phyloP scores from a whole-genome alignment of 345 rosid species.

The Stellera chamaejasme region DNA sequence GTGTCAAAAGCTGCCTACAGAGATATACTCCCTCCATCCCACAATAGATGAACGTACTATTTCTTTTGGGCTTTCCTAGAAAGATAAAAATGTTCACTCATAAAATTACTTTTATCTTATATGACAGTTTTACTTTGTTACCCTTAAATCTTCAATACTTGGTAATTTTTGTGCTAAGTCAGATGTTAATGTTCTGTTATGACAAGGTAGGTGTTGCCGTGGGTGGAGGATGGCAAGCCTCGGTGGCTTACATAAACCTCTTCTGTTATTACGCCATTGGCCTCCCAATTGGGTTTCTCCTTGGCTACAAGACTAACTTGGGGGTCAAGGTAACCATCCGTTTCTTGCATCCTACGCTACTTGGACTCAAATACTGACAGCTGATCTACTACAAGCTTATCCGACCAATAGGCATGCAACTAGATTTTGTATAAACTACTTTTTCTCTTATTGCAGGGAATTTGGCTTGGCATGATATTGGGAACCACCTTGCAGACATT shows the following conservation, averaged over 20 bases:
- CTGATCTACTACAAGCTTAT: background rate
- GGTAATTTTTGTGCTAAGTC: no score
- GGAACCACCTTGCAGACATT: constrained; percentile 82
- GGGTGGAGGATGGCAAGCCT: constrained; percentile 97
- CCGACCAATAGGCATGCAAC: no score
- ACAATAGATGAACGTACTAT: no score
- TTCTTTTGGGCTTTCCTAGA: no score
- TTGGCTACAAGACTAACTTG: constrained; percentile 58
- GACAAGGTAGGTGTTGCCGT: constrained; percentile 68
- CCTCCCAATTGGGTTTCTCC: constrained; percentile 73
- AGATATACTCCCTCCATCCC: no score
- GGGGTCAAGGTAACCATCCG: constrained; percentile 54
- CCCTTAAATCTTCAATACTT: no score
- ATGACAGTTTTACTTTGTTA: no score
- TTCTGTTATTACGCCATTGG: constrained; percentile 65
- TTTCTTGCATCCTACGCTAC: background rate
- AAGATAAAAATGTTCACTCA: no score
- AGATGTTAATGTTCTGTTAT: background rate
- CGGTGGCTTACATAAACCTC: constrained; percentile 82
- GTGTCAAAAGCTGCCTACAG: no score
- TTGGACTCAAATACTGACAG: background rate
- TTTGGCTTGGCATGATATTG: constrained; percentile 91
- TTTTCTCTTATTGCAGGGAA: constrained; percentile 42
- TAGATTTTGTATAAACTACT: background rate
- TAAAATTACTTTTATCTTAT: no score